Percentiles rank a stretch among this genome's conserved stretches.
These are phyloP conservation scores for Penicillium sclerotigenum DNA, from an alignment of 2,329 filamentous ascomycete genomes.

Conservation along the genomic window DNA sequence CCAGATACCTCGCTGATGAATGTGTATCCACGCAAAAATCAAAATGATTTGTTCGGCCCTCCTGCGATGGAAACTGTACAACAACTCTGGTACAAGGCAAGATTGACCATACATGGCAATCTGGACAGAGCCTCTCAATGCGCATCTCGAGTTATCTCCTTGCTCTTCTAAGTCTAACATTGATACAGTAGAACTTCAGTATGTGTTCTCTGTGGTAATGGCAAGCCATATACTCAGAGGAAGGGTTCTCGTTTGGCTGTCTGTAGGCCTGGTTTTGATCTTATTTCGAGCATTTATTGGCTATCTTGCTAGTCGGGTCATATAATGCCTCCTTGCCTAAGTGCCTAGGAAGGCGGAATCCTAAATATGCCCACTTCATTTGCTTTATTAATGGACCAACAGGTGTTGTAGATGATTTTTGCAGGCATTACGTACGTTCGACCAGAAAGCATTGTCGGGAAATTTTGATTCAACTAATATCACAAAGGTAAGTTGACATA, in stretches of 20 bases:
- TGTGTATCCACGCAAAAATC: constrained; percentile 42
- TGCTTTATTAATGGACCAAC: background rate
- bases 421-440: background rate
- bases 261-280: background rate
- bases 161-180: constrained; percentile 3
- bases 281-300: background rate
- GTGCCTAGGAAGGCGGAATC: background rate
- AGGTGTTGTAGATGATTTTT: background rate
- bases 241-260: background rate
- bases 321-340: background rate
- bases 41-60: constrained; percentile 37
- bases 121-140: constrained; percentile 15
- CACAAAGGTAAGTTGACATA: background rate
- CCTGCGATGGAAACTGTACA: constrained; percentile 30
- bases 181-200: background rate
- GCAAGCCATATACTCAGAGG: background rate
- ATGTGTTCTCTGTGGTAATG: background rate
- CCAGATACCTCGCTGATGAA: constrained; percentile 42
- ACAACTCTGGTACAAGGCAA: constrained; percentile 14
- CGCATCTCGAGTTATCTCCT: constrained; percentile 12
- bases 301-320: background rate
- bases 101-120: constrained; percentile 12
- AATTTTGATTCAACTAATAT: background rate
- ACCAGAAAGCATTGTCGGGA: background rate
- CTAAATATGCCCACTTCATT: background rate